phyloP scores from a whole-genome alignment of 139 green algal species.

The Nannochloris sp. region DNA sequence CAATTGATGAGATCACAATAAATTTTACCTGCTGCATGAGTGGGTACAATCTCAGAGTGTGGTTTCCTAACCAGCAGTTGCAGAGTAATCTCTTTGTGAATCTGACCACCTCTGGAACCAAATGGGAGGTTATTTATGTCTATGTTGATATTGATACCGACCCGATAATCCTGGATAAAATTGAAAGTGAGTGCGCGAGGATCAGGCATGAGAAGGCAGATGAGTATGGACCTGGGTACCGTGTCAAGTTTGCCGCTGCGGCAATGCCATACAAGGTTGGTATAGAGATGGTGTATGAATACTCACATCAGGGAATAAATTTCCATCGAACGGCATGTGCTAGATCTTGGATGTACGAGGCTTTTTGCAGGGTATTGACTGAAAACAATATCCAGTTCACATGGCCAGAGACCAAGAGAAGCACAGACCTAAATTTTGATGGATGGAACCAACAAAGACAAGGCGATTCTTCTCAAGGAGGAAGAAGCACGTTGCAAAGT shows the following conservation, averaged over 20 bases:
- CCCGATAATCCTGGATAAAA: not conserved
- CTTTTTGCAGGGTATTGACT: not conserved
- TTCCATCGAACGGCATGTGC: not conserved
- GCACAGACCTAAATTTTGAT: not conserved
- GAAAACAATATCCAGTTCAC: conserved; percentile 1
- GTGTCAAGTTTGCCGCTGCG: not conserved
- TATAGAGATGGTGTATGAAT: not conserved
- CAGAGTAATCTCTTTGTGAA: conserved; percentile 3
- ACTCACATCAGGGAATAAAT: conserved; percentile 2
- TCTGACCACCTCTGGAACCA: not conserved
- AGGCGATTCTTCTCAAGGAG: not conserved
- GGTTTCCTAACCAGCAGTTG: conserved; percentile 6
- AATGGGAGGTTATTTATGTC: not conserved
- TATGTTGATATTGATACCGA: not conserved
- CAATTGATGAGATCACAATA: conserved; percentile 12
- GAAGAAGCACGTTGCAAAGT: not conserved
- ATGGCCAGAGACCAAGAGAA: not conserved
- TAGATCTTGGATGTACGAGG: not conserved
- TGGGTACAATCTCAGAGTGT: not conserved
- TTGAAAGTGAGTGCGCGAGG: not conserved
- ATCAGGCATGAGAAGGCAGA: not conserved
- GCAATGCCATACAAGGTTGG: not conserved
- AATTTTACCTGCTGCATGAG: conserved; percentile 8
- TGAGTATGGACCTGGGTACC: not conserved
- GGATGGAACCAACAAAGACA: not conserved